Percentiles rank a stretch among this genome's conserved stretches.
Conservation (phyloP, 2,329 filamentous ascomycete genomes). For the Periconia sp. region DNA sequence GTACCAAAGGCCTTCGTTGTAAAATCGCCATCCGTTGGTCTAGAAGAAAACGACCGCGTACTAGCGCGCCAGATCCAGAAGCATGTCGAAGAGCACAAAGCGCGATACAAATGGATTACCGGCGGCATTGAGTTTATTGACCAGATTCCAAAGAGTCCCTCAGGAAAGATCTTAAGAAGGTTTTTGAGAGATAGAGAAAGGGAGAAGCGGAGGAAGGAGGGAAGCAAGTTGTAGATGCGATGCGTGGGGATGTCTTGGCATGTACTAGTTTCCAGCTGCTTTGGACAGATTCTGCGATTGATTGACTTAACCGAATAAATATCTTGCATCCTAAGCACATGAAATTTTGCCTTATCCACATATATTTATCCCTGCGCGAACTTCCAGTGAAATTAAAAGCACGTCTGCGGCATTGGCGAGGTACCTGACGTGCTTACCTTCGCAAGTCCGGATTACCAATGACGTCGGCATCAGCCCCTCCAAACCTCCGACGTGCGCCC, state of each 20-base stretch:
- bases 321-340: no score
- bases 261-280: no score
- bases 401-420: no score
- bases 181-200: conserved; percentile 76
- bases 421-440: no score
- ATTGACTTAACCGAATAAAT: no score
- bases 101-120: conserved; percentile 66
- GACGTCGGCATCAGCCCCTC: conserved; percentile 33
- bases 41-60: conserved; percentile 59
- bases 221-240: conserved; percentile 66
- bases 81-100: conserved; percentile 66
- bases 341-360: no score
- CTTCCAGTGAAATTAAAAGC: no score
- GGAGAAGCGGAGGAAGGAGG: conserved; percentile 67
- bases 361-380: no score
- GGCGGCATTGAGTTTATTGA: conserved; percentile 61
- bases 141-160: conserved; percentile 65
- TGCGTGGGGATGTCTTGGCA: no score
- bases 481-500: conserved; percentile 26
- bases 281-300: no score
- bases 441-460: conserved; percentile 31
- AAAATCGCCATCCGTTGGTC: conserved; percentile 59
- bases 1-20: conserved; percentile 70
- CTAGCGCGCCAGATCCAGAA: conserved; percentile 60
- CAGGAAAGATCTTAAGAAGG: conserved; percentile 67